Base-by-base conservation (phyloP, 352 stramenopile species). In the Globisporangium orthogonon region DNA sequence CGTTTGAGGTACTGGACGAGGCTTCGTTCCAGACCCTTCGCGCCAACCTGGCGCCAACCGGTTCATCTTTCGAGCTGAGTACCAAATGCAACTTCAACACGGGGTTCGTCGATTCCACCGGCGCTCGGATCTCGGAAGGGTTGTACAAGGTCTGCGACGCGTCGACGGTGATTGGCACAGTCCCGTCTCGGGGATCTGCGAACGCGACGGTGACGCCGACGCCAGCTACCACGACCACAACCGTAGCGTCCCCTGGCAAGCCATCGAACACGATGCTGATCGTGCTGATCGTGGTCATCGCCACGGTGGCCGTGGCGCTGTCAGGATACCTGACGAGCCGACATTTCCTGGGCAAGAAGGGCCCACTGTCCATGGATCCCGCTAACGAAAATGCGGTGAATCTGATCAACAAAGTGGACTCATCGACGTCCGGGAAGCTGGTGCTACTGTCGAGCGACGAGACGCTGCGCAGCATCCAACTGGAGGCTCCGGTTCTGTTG, bases 401-500 rank as follows among this genome's bases (percentile, higher is more conserved):
- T 29, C 57, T 85, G 13, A 85, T 85, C 61, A 63, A 58, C 46
- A 83, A 85, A 49, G 61, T 52, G 7, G 73, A 85, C 11, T 65
- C 56, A 15, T 56, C 66, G 14, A 46, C 66, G 18, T 70, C 54
- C 0, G 66, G 70, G 17, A 88, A 84, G 50, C 60, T 66, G 5
- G 85, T 72, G 4, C 81, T 91, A 40, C 77, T 88, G 31, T 88
- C 81, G 3, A 86, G 69, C n/a, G 78, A 89, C 57, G 77, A 87
- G 47, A 74, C 78, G 14, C 50, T 89, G 46, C 69, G 72, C 9
- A 66, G 71, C 3, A 73, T 89, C 43, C 66, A 73, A 0, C 50
- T 91, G 9, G 72, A 78, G 52, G 73, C 76, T 40, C 73, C 69
- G 37, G 69, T 91, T 23, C 61, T 67, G 28, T 56, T 89, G 13